Percentiles rank a stretch among this genome's conserved stretches.
phyloP scores from a whole-genome alignment of 2,329 filamentous ascomycete genomes.

The Cercospora berteroae region DNA sequence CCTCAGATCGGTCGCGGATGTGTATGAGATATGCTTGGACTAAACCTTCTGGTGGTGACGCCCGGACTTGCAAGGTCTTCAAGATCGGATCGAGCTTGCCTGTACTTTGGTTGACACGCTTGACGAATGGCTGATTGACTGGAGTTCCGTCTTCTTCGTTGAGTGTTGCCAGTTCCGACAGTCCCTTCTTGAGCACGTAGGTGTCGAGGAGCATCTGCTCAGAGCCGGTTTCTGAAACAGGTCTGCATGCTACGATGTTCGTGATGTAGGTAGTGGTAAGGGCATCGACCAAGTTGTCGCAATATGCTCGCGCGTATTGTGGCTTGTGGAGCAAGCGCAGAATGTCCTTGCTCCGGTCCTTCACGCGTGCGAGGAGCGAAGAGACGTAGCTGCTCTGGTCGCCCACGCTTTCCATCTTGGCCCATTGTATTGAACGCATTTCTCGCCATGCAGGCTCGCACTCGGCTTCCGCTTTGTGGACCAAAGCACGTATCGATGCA shows the following conservation, averaged over 20 bases:
- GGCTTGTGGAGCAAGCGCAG: constrained; percentile 78
- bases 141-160: constrained; percentile 54
- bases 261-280: constrained; percentile 74
- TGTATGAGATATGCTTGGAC: constrained; percentile 98
- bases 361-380: constrained; percentile 72
- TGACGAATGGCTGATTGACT: constrained; percentile 67
- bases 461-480: constrained; percentile 76
- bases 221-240: constrained; percentile 88
- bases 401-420: constrained; percentile 84
- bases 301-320: constrained; percentile 91
- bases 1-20: constrained; percentile 87
- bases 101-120: constrained; percentile 81
- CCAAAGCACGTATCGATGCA: constrained; percentile 77
- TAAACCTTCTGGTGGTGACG: constrained; percentile 85
- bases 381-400: constrained; percentile 92
- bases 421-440: constrained; percentile 96
- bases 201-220: constrained; percentile 98
- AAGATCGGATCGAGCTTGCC: constrained; percentile 85
- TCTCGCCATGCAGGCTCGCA: constrained; percentile 90
- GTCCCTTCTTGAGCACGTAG: constrained; percentile 79
- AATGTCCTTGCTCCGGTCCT: constrained; percentile 70
- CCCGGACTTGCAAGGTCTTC: constrained; percentile 92
- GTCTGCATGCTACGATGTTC: constrained; percentile 84
- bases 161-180: constrained; percentile 67
- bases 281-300: constrained; percentile 90